phyloP scores from a whole-genome alignment of 257 asterid genomes.

The Fraxinus americana region DNA sequence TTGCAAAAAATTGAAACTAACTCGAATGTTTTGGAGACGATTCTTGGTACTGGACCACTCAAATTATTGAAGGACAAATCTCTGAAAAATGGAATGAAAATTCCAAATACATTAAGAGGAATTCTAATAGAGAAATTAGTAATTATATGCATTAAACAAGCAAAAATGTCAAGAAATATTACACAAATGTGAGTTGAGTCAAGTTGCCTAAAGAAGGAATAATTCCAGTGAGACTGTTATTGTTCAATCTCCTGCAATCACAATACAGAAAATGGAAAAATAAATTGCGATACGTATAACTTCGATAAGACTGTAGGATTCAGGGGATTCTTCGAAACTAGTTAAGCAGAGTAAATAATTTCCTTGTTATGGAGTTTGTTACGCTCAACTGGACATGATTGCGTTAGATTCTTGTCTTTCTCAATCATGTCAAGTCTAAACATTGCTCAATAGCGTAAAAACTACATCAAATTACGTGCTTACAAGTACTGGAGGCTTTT shows the following conservation, averaged over 20 bases:
- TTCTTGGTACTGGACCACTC: slow-evolving; percentile 57
- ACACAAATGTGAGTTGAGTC: slow-evolving; percentile 79
- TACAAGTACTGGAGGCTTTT: slow-evolving; percentile 75
- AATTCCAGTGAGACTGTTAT: slow-evolving; percentile 75
- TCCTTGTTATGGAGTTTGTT: no score
- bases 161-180: slow-evolving; percentile 34
- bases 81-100: slow-evolving; percentile 39
- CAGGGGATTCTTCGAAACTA: background rate
- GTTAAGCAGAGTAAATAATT: no score
- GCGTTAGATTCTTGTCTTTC: no score
- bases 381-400: no score
- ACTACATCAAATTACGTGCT: slow-evolving; percentile 24
- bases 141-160: background rate
- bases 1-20: slow-evolving; percentile 29
- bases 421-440: background rate
- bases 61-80: slow-evolving; percentile 74
- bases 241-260: slow-evolving; percentile 77
- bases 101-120: background rate
- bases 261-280: background rate
- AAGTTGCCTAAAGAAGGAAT: slow-evolving; percentile 69
- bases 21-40: slow-evolving; percentile 64
- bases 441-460: background rate
- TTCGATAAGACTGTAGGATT: background rate
- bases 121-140: background rate
- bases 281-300: no score